These are phyloP conservation scores for Telopea speciosissima DNA, from an alignment of 177 flowering plant genomes.

Conservation along the genomic window DNA sequence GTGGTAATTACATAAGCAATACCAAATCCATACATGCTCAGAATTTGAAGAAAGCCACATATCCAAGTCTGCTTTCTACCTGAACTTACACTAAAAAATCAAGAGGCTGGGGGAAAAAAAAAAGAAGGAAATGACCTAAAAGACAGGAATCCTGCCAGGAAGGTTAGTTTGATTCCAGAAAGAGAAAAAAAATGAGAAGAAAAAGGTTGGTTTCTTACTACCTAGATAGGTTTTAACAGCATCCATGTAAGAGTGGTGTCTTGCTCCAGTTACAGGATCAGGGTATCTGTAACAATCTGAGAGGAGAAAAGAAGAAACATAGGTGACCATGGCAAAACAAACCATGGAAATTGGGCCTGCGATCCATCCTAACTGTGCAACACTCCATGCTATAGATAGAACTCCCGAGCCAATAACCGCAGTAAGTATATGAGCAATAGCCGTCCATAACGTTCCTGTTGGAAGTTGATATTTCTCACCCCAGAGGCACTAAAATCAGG, in stretches of 20 bases:
- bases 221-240: constrained; percentile 50
- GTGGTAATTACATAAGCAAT: constrained; percentile 64
- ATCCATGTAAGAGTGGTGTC: constrained; percentile 45
- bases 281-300: constrained; percentile 58
- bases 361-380: constrained; percentile 75
- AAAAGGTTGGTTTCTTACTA: not conserved
- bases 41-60: constrained; percentile 50
- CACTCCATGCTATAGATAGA: constrained; percentile 71
- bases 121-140: not conserved
- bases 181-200: not conserved
- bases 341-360: constrained; percentile 55
- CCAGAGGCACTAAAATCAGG: constrained; percentile 1
- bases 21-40: constrained; percentile 46
- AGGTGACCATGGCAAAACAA: constrained; percentile 46
- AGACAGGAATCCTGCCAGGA: constrained; percentile 4
- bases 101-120: not conserved
- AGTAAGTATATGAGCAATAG: constrained; percentile 57
- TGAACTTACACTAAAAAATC: constrained; percentile 28
- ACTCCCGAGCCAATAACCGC: constrained; percentile 76
- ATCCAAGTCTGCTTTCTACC: constrained; percentile 41
- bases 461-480: not conserved
- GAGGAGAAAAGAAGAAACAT: constrained; percentile 39
- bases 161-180: not conserved
- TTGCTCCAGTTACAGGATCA: constrained; percentile 39
- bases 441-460: constrained; percentile 41